These are phyloP conservation scores for Umbelopsis isabellina DNA, from an alignment of 192 early-diverging fungal species.

Conservation along the genomic window DNA sequence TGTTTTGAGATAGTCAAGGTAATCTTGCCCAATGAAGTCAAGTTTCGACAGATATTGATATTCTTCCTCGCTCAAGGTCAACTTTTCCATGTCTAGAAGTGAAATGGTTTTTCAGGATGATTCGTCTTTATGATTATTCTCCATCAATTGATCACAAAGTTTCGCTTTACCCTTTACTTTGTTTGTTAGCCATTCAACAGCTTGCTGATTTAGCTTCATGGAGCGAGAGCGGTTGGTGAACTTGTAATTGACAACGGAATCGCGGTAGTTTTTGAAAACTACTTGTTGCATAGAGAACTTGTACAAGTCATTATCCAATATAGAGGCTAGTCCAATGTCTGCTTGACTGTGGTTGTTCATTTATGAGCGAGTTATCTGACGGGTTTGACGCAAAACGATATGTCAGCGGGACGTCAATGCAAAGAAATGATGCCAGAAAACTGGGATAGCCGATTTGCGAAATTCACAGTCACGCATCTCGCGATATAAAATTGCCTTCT, in stretches of 20 bases:
- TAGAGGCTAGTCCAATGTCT: slow-evolving; percentile 42
- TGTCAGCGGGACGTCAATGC: too few species aligned
- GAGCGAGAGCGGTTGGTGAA: slow-evolving; percentile 67
- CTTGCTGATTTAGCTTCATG: slow-evolving; percentile 42
- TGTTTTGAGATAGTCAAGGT: slow-evolving; percentile 60
- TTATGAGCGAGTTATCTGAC: too few species aligned
- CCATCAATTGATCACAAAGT: neutral
- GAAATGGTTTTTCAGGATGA: neutral
- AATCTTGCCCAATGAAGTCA: slow-evolving; percentile 58
- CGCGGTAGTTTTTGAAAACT: slow-evolving; percentile 69
- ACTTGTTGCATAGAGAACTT: slow-evolving; percentile 86
- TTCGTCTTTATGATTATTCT: neutral
- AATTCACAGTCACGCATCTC: neutral
- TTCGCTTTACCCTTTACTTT: slow-evolving; percentile 40
- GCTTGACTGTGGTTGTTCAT: neutral
- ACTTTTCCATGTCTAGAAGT: slow-evolving; percentile 44
- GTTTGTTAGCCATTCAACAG: slow-evolving; percentile 48
- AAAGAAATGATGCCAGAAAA: too few species aligned
- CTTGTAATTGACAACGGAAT: slow-evolving; percentile 58
- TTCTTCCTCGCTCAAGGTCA: slow-evolving; percentile 48
- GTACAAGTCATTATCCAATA: slow-evolving; percentile 85
- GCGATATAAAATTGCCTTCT: neutral
- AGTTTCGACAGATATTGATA: slow-evolving; percentile 44
- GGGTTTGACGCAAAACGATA: too few species aligned
- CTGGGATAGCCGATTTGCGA: too few species aligned